Evolutionary conservation across 306 rosid species (phyloP).

Genomic region (Macrotyloma uniflorum): DNA sequence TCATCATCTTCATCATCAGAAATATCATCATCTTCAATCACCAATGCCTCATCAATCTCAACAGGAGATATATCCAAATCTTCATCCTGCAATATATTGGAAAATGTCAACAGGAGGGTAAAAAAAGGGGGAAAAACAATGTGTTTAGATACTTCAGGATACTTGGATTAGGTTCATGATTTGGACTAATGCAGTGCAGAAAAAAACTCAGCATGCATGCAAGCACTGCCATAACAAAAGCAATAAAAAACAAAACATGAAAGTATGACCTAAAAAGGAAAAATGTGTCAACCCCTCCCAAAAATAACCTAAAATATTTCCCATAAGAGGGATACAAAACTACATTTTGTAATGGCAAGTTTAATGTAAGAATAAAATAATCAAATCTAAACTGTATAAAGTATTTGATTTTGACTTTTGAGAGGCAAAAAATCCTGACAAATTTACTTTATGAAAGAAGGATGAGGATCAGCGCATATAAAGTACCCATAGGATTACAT

Average conservation of each 20-base stretch:
- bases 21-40: conserved; percentile 96
- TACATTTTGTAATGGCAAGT: neutral
- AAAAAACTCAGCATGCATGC: conserved; percentile 1
- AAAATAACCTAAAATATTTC: neutral
- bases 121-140: neutral
- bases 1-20: conserved; percentile 98
- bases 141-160: neutral
- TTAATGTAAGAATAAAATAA: neutral
- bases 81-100: conserved; percentile 65
- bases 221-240: neutral
- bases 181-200: conserved; percentile 3
- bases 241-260: neutral
- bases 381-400: neutral
- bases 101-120: neutral
- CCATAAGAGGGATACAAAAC: neutral
- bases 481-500: neutral
- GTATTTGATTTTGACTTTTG: neutral
- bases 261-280: neutral
- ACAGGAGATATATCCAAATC: conserved; percentile 87
- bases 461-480: neutral
- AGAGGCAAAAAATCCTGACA: neutral
- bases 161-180: neutral
- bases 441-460: neutral
- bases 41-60: conserved; percentile 92
- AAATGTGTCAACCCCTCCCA: neutral